Percentiles rank a stretch among this genome's conserved stretches.
phyloP scores from a whole-genome alignment of 495 filamentous ascomycete species.

The Penicillium taxi region DNA sequence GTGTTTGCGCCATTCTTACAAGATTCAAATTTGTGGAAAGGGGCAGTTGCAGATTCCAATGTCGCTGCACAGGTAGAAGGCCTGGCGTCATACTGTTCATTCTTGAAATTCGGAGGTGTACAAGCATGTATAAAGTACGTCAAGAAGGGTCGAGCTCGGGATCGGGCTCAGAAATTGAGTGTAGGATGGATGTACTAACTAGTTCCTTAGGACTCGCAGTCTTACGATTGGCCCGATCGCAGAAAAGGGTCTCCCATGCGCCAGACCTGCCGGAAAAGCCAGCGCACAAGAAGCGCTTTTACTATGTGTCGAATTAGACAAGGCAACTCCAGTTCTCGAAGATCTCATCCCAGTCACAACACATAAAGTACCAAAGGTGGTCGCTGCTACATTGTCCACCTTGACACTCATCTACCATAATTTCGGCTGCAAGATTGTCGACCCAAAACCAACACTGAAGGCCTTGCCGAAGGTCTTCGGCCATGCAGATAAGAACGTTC shows the following conservation, averaged over 20 bases:
- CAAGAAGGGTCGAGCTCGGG: too few relatives aligned
- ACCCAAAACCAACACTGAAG: constrained; percentile 94
- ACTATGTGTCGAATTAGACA: constrained; percentile 84
- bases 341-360: constrained; percentile 78
- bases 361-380: constrained; percentile 90
- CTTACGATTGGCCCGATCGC: constrained; percentile 67
- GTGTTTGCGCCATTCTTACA: constrained; percentile 79
- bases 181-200: background rate
- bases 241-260: constrained; percentile 86
- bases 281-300: constrained; percentile 80
- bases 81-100: constrained; percentile 75
- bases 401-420: constrained; percentile 80
- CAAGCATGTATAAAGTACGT: constrained; percentile 66
- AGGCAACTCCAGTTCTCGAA: constrained; percentile 77
- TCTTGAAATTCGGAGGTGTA: constrained; percentile 76
- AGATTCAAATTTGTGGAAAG: constrained; percentile 83
- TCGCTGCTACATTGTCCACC: constrained; percentile 74
- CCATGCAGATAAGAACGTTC: constrained; percentile 97
- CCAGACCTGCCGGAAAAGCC: constrained; percentile 78
- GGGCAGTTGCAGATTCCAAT: constrained; percentile 88
- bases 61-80: constrained; percentile 96
- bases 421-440: constrained; percentile 91
- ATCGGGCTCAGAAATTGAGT: too few relatives aligned
- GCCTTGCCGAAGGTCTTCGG: constrained; percentile 83
- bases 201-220: constrained; percentile 56